Evolutionary conservation across 306 rosid species (phyloP).

Genomic region (Inga oerstediana): DNA sequence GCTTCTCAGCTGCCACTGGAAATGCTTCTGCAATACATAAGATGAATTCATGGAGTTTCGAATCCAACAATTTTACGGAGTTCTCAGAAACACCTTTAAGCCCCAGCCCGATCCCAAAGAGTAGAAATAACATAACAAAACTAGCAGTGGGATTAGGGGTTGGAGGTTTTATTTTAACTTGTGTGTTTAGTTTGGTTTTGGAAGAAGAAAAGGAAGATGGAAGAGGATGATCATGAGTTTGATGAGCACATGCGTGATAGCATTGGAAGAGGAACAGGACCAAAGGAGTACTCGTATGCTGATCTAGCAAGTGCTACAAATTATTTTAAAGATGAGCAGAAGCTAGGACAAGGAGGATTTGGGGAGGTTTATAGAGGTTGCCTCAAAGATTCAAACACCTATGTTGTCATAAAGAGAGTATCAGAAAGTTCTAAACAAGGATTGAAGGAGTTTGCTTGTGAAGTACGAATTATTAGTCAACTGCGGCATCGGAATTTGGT

Average conservation of each 20-base stretch:
- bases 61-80: not conserved
- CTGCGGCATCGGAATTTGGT: slow-evolving; percentile 29
- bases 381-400: not conserved
- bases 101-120: not conserved
- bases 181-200: not conserved
- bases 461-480: slow-evolving; percentile 30
- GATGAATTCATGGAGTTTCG: not conserved
- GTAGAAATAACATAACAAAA: not conserved
- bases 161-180: not conserved
- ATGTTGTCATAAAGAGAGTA: slow-evolving; percentile 28
- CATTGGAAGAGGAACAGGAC: slow-evolving; percentile 26
- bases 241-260: slow-evolving; percentile 29
- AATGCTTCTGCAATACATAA: not conserved
- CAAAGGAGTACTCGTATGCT: slow-evolving; percentile 1
- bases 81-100: not conserved
- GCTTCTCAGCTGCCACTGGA: not conserved
- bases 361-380: slow-evolving; percentile 21
- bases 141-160: not conserved
- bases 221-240: slow-evolving; percentile 3
- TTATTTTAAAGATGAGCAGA: slow-evolving; percentile 9
- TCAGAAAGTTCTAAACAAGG: slow-evolving; percentile 14
- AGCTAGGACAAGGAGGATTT: slow-evolving; percentile 31
- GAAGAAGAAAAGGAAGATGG: slow-evolving; percentile 3
- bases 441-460: slow-evolving; percentile 10
- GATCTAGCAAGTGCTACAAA: slow-evolving; percentile 31